Conservation (phyloP, 1,284 basidiomycete genomes). For the Singerocomus rubriflavus region DNA sequence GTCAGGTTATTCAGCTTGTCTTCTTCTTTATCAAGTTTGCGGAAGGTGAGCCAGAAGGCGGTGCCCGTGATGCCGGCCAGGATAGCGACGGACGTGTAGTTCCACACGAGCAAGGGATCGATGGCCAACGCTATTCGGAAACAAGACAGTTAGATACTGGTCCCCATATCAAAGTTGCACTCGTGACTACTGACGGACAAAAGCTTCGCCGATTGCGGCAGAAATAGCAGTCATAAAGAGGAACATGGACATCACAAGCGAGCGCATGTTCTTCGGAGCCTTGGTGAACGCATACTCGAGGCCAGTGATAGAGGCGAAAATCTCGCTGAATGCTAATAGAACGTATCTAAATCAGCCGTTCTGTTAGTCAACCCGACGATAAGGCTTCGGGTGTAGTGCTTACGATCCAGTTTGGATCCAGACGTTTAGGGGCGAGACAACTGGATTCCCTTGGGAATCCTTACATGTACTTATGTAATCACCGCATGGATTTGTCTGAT, state of each 20-base stretch:
- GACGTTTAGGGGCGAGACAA: slow-evolving; percentile 63
- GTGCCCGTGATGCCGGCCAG: slow-evolving; percentile 38
- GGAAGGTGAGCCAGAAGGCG: slow-evolving; percentile 63
- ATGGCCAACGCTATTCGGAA: slow-evolving; percentile 41
- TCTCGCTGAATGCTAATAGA: slow-evolving; percentile 70
- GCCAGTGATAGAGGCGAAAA: slow-evolving; percentile 83
- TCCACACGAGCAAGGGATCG: slow-evolving; percentile 56
- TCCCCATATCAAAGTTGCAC: slow-evolving; percentile 19
- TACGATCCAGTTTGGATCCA: slow-evolving; percentile 72
- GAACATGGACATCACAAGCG: slow-evolving; percentile 72
- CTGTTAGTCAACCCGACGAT: neutral
- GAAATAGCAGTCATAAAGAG: slow-evolving; percentile 69
- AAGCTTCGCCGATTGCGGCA: slow-evolving; percentile 67
- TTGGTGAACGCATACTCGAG: slow-evolving; percentile 91
- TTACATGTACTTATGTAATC: slow-evolving; percentile 51
- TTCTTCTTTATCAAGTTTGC: slow-evolving; percentile 60
- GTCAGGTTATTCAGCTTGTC: slow-evolving; percentile 54
- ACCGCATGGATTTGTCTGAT: slow-evolving; percentile 61
- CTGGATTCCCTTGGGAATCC: slow-evolving; percentile 40
- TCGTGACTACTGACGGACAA: slow-evolving; percentile 44
- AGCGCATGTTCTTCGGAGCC: slow-evolving; percentile 78
- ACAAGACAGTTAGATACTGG: slow-evolving; percentile 36
- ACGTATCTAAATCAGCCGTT: slow-evolving; percentile 43
- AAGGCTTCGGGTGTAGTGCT: neutral
- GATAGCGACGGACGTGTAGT: slow-evolving; percentile 46